A percentile compares a stretch with the other conserved stretches of the same genome.
These are phyloP conservation scores for Oryza longistaminata DNA, from an alignment of 176 grass and related monocot species.

Conservation along the genomic window DNA sequence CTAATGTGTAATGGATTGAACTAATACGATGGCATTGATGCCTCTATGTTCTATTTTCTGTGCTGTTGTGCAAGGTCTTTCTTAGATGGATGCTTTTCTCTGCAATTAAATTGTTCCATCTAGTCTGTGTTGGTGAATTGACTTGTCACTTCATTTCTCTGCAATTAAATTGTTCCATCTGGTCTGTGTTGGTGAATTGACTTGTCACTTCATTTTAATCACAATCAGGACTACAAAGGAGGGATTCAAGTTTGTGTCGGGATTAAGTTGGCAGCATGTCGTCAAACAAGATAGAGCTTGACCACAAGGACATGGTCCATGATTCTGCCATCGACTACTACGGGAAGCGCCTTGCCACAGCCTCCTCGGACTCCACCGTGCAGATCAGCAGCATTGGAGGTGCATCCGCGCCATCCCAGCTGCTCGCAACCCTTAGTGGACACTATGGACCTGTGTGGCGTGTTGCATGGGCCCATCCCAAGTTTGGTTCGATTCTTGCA, in stretches of 20 bases:
- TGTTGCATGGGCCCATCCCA: slow-evolving; percentile 73
- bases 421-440: slow-evolving; percentile 56
- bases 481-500: slow-evolving; percentile 71
- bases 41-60: too few relatives aligned
- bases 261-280: slow-evolving; percentile 42
- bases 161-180: background rate
- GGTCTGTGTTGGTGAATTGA: background rate
- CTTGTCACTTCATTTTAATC: slow-evolving; percentile 13
- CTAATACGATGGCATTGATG: too few relatives aligned
- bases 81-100: slow-evolving; percentile 10
- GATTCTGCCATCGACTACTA: slow-evolving; percentile 80
- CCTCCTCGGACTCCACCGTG: slow-evolving; percentile 67
- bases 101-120: background rate
- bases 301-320: slow-evolving; percentile 77
- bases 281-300: slow-evolving; percentile 74
- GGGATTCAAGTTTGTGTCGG: background rate
- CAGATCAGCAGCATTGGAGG: slow-evolving; percentile 52
- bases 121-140: background rate
- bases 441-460: slow-evolving; percentile 79
- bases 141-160: slow-evolving; percentile 14
- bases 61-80: background rate
- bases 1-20: too few relatives aligned
- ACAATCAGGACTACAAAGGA: background rate
- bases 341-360: slow-evolving; percentile 79
- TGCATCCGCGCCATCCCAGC: slow-evolving; percentile 48